Evolutionary conservation across 192 early-diverging fungal species (phyloP).

Genomic region (Gryganskiella cystojenkinii): DNA sequence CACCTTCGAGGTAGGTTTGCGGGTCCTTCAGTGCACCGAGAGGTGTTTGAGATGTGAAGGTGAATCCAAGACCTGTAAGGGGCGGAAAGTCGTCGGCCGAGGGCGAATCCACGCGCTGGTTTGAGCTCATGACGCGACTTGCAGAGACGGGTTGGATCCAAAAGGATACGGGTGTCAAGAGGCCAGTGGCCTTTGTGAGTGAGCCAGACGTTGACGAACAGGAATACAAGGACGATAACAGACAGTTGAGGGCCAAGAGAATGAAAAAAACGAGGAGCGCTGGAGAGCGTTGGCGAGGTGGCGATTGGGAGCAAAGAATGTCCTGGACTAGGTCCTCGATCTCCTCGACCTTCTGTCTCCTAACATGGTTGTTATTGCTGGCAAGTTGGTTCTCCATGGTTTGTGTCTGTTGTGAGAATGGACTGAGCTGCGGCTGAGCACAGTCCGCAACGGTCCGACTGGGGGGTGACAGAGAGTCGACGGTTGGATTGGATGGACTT

Average conservation of each 20-base stretch:
- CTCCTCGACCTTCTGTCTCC: too few species aligned
- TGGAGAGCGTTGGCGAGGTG: neutral
- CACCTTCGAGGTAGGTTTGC: conserved; percentile 32
- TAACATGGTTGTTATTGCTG: too few species aligned
- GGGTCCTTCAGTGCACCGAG: conserved; percentile 28
- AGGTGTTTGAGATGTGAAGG: conserved; percentile 22
- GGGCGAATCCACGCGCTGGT: conserved; percentile 41
- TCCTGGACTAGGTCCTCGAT: neutral
- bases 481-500: neutral
- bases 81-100: conserved; percentile 22
- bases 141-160: conserved; percentile 24
- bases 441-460: too few species aligned
- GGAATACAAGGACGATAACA: conserved; percentile 9
- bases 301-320: neutral
- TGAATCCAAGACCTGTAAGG: conserved; percentile 18
- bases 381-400: too few species aligned
- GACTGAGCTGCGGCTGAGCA: too few species aligned
- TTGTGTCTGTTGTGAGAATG: too few species aligned
- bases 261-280: conserved; percentile 29
- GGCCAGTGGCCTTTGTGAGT: neutral
- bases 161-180: neutral
- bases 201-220: neutral
- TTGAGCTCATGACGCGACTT: neutral
- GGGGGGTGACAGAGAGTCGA: neutral
- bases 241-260: conserved; percentile 26